Conservation (phyloP, 2,329 filamentous ascomycete genomes). For the Thielaviopsis ethacetica region DNA sequence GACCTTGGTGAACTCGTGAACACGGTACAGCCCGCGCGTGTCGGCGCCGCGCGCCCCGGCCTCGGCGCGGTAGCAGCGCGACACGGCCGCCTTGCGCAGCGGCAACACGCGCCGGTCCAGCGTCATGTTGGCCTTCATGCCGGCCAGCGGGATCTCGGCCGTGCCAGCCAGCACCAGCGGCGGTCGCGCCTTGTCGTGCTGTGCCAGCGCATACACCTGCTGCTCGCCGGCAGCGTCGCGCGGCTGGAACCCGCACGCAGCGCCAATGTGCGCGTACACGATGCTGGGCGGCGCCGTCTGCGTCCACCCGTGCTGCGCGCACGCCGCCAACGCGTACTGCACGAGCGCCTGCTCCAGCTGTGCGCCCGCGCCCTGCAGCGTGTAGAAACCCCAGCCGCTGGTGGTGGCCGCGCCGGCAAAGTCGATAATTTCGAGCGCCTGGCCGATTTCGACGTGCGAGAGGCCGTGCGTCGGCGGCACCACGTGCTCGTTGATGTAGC, state of each 20-base stretch:
- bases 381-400: conserved; percentile 97
- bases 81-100: conserved; percentile 64
- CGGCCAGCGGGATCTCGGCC: conserved; percentile 86
- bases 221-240: conserved; percentile 81
- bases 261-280: conserved; percentile 80
- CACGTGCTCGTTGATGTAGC: conserved; percentile 59
- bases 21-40: conserved; percentile 87
- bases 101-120: conserved; percentile 53
- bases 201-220: conserved; percentile 62
- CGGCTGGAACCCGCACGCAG: conserved; percentile 87
- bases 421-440: conserved; percentile 76
- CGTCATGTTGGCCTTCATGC: conserved; percentile 63
- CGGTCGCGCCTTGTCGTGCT: conserved; percentile 37
- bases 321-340: conserved; percentile 65
- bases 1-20: conserved; percentile 97
- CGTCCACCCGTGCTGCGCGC: conserved; percentile 59
- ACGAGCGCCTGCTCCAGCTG: conserved; percentile 89
- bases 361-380: conserved; percentile 77
- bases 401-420: conserved; percentile 68
- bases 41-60: conserved; percentile 78
- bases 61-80: conserved; percentile 89
- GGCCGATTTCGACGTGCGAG: conserved; percentile 76
- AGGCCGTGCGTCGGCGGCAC: conserved; percentile 16
- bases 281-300: conserved; percentile 73
- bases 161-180: conserved; percentile 69